Evolutionary conservation across 257 asterid genomes (phyloP).

Genomic region (Solanum clarkiae): DNA sequence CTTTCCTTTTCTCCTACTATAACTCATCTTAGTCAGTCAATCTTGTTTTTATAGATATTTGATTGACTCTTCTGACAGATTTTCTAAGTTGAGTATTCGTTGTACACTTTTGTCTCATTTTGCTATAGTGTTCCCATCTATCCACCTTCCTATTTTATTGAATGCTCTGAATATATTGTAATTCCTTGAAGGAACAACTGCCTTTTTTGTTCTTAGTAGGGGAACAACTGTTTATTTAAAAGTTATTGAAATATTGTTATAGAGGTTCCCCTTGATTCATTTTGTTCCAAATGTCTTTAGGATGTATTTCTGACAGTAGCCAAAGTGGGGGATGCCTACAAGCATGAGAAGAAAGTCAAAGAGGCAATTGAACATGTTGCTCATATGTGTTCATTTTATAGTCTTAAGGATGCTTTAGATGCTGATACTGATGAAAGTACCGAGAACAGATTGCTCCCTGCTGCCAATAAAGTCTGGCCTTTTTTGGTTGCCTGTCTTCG

Average conservation of each 20-base stretch:
- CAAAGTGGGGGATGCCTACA: slow-evolving; percentile 80
- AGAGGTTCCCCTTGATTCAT: neutral
- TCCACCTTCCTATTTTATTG: neutral
- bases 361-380: slow-evolving; percentile 47
- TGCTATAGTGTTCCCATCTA: neutral
- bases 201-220: neutral
- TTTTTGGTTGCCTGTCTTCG: slow-evolving; percentile 69
- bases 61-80: neutral
- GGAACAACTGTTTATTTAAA: neutral
- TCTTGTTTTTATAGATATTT: neutral
- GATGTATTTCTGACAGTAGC: slow-evolving; percentile 59
- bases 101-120: neutral
- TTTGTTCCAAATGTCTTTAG: slow-evolving; percentile 16
- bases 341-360: slow-evolving; percentile 57
- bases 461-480: slow-evolving; percentile 96
- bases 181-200: neutral
- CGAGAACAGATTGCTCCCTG: slow-evolving; percentile 89
- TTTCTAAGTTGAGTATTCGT: neutral
- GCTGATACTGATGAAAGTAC: slow-evolving; percentile 62
- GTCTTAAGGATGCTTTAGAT: slow-evolving; percentile 55
- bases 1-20: neutral
- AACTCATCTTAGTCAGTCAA: neutral
- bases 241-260: neutral
- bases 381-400: slow-evolving; percentile 30
- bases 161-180: neutral